Base-by-base conservation (phyloP, 129 eudicot genomes). In the Scalesia atractyloides region DNA sequence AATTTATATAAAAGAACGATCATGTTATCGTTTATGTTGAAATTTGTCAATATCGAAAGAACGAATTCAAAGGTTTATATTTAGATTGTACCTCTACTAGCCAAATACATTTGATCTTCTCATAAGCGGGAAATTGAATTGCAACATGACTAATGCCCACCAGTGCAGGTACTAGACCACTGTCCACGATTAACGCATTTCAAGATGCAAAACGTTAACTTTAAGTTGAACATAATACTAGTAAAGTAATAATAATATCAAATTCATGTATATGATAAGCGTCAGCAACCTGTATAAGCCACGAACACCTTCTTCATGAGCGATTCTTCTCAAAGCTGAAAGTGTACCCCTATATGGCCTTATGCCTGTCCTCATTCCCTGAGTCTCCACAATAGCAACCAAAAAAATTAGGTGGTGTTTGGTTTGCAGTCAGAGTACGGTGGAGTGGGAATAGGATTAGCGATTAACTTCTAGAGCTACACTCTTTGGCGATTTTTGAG, bases 71-170 rank as follows among this genome's bases (percentile, higher is more conserved):
- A 8, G 8, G 5, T 12, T 11, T 73, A 12, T 33, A 8, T 0
- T 37, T 44, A 19, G 2, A 11, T 8, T 57, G 47, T 79, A 90
- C 99, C 94, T 83, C 85, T 82, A 66, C 82, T 79, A 46, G 99
- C 97, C 79, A 95, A 75, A 79, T 95, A 95, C 68, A 76, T 18
- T 95, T 95, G 64, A 95, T 87, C 79, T 84, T 85, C 84, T 95
- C 99, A 73, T 95, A 95, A 49, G 84, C 82, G 22, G 99, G 99
- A 78, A 95, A 95, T 46, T 95, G 99, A 68, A 95, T 95, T 18
- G 99, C 99, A 7, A 95, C 99, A 78, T 95, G 99, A 85, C 91
- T 95, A 37, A 90, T 83, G 75, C 99, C 99, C 26, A 95, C 99
- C 79, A 95, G 76, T 51, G 99, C 99, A 74, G 99, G 99, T 71